These are phyloP conservation scores for Scenedesmus sp. DNA, from an alignment of 163 green algal species.

Conservation along the genomic window DNA sequence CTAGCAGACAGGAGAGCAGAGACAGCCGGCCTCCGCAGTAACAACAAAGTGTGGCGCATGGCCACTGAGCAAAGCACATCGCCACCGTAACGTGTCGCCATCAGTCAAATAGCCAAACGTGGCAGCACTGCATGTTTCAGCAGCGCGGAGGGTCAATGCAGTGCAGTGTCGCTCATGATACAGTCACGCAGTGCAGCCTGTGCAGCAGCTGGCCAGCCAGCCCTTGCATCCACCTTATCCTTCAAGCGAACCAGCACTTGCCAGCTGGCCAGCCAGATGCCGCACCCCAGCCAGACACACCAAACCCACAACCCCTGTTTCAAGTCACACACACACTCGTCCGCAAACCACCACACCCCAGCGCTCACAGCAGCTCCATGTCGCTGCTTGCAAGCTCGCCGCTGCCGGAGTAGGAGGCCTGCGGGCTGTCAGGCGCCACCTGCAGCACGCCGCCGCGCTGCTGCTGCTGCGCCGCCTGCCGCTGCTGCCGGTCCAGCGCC, in stretches of 20 bases:
- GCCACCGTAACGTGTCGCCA: neutral
- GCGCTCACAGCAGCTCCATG: constrained; percentile 19
- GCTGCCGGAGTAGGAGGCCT: neutral
- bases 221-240: neutral
- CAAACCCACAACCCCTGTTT: neutral
- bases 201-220: neutral
- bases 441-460: constrained; percentile 9
- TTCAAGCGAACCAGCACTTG: neutral
- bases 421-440: neutral
- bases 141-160: neutral
- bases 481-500: neutral
- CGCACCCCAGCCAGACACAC: neutral
- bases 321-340: too few species aligned
- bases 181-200: neutral
- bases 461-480: constrained; percentile 26
- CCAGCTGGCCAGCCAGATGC: neutral
- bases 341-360: neutral
- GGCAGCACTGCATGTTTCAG: constrained; percentile 29
- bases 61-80: neutral
- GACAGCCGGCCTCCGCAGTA: neutral
- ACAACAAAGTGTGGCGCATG: neutral
- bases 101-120: neutral
- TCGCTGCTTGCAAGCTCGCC: constrained; percentile 29
- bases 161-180: neutral
- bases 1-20: neutral